phyloP scores from a whole-genome alignment of 371 early-diverging fungal genomes.

The Sporodiniella umbellata region DNA sequence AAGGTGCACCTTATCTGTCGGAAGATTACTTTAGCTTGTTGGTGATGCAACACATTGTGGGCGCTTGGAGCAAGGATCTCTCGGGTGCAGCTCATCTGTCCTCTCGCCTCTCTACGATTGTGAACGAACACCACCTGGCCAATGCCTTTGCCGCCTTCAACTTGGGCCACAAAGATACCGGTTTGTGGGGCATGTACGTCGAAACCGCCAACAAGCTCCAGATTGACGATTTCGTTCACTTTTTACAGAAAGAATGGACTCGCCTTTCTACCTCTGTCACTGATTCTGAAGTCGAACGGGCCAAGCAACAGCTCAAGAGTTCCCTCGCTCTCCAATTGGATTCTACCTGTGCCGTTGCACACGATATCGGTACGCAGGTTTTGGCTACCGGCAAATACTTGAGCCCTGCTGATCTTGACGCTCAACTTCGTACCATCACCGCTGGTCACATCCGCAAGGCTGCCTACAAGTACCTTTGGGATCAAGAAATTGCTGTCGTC shows the following conservation, averaged over 20 bases:
- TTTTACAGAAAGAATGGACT: slow-evolving; percentile 89
- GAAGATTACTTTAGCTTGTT: slow-evolving; percentile 95
- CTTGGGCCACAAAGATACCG: slow-evolving; percentile 97
- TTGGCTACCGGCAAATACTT: slow-evolving; percentile 88
- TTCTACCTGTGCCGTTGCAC: slow-evolving; percentile 91
- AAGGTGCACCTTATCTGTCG: slow-evolving; percentile 92
- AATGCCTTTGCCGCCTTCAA: slow-evolving; percentile 98
- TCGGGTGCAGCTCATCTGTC: slow-evolving; percentile 82
- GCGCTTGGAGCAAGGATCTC: slow-evolving; percentile 93
- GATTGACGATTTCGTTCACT: slow-evolving; percentile 84
- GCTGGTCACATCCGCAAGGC: slow-evolving; percentile 82
- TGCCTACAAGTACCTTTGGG: slow-evolving; percentile 80
- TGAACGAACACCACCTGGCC: slow-evolving; percentile 84
- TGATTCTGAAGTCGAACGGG: slow-evolving; percentile 93
- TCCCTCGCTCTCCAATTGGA: slow-evolving; percentile 86
- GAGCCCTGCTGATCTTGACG: slow-evolving; percentile 52
- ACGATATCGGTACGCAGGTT: slow-evolving; percentile 97
- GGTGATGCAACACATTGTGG: slow-evolving; percentile 92
- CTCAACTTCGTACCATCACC: slow-evolving; percentile 30
- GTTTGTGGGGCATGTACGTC: slow-evolving; percentile 94
- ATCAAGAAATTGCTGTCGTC: slow-evolving; percentile 86
- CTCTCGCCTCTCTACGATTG: slow-evolving; percentile 81
- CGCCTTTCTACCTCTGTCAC: slow-evolving; percentile 84
- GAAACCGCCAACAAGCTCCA: slow-evolving; percentile 78
- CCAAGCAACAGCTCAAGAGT: slow-evolving; percentile 98